phyloP scores from a whole-genome alignment of 23 red algal genomes.

The Gracilaria gracilis region DNA sequence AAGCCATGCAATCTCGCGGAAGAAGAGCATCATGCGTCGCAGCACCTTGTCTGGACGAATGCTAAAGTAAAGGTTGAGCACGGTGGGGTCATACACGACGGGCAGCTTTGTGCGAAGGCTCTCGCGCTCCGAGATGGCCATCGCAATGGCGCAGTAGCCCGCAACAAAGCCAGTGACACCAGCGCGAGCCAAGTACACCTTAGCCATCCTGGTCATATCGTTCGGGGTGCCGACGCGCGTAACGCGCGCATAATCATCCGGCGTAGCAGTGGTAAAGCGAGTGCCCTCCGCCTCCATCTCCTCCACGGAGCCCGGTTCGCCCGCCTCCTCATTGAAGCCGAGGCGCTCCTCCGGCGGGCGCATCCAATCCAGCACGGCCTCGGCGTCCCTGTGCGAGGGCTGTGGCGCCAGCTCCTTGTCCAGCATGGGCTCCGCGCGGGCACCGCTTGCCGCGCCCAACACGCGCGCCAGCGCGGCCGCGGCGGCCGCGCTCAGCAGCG shows the following conservation, averaged over 20 bases:
- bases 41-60: conserved; percentile 73
- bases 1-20: conserved; percentile 17
- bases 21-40: conserved; percentile 35
- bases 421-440: not conserved
- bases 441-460: not conserved
- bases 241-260: conserved; percentile 31
- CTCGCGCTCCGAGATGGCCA: conserved; percentile 70
- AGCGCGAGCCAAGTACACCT: conserved; percentile 32
- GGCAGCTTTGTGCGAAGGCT: conserved; percentile 53
- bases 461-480: not conserved
- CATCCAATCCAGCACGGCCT: conserved; percentile 32
- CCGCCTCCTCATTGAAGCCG: conserved; percentile 6
- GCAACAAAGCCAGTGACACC: conserved; percentile 57
- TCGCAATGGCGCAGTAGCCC: conserved; percentile 57
- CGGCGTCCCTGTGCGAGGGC: not conserved
- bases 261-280: conserved; percentile 23
- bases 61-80: conserved; percentile 61
- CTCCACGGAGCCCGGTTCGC: not conserved
- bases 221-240: conserved; percentile 21
- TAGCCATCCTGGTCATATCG: conserved; percentile 5
- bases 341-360: conserved; percentile 32
- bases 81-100: conserved; percentile 60
- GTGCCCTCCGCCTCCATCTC: not conserved
- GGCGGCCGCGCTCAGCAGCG: not conserved
- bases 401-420: conserved; percentile 10